phyloP scores from a whole-genome alignment of 768 basidiomycete species.

The Erythrobasidium yunnanense region DNA sequence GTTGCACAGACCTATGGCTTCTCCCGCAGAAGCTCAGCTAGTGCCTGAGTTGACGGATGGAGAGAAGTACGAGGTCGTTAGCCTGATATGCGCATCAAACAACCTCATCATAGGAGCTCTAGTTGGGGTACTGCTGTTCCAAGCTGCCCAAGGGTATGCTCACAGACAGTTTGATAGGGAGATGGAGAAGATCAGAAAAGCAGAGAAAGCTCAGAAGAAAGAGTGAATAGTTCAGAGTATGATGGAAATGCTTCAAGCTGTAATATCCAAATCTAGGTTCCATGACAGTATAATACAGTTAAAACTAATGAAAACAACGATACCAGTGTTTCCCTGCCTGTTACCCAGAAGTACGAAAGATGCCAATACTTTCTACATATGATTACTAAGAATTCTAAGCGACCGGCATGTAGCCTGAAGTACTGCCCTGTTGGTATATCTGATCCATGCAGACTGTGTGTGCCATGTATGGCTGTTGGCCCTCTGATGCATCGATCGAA shows the following conservation, averaged over 20 bases:
- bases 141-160: conserved; percentile 15
- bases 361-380: too few species aligned
- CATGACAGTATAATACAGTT: too few species aligned
- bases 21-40: background rate
- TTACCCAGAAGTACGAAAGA: too few species aligned
- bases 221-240: conserved; percentile 6
- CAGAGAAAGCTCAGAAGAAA: background rate
- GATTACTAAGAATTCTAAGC: too few species aligned
- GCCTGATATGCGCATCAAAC: conserved; percentile 22
- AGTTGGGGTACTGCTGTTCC: conserved; percentile 20
- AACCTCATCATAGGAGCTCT: conserved; percentile 15
- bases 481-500: too few species aligned
- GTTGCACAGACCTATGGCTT: conserved; percentile 12
- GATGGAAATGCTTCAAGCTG: background rate
- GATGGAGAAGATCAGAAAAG: background rate
- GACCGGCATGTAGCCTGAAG: too few species aligned
- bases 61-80: background rate
- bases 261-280: background rate
- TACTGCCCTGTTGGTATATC: background rate
- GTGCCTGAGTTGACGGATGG: background rate
- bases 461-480: background rate
- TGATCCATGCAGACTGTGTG: conserved; percentile 23
- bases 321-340: too few species aligned
- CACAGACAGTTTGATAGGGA: conserved; percentile 6
- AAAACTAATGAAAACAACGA: too few species aligned